Conservation (phyloP, 2,329 filamentous ascomycete species). For the Thelonectria rubi region DNA sequence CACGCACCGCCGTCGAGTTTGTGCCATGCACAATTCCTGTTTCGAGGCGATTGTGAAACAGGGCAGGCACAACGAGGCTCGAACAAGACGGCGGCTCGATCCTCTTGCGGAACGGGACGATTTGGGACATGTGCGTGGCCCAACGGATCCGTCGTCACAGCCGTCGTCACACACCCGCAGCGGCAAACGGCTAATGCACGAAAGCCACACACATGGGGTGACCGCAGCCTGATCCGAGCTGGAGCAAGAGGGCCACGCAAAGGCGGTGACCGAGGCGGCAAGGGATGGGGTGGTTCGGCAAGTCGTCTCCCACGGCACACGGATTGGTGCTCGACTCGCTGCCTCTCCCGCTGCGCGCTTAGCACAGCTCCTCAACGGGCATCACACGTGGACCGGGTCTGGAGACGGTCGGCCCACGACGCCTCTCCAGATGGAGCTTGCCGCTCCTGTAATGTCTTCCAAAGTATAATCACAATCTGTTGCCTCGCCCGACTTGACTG, state of each 20-base stretch:
- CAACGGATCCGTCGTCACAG: not conserved
- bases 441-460: conserved; percentile 14
- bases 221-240: not conserved
- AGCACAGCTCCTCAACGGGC: not conserved
- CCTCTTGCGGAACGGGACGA: conserved; percentile 1
- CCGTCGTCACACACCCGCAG: not conserved
- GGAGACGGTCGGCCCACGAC: conserved; percentile 2
- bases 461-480: conserved; percentile 7
- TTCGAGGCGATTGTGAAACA: not conserved
- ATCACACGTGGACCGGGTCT: not conserved
- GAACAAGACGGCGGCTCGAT: not conserved
- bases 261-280: not conserved
- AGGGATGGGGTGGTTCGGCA: conserved; percentile 1
- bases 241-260: not conserved
- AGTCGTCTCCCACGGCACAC: conserved; percentile 3
- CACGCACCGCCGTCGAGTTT: not conserved
- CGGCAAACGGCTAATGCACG: not conserved
- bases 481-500: conserved; percentile 3
- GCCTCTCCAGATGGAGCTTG: conserved; percentile 8
- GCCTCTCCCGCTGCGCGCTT: not conserved
- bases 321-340: not conserved
- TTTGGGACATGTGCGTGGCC: not conserved
- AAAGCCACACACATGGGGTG: not conserved
- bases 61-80: not conserved
- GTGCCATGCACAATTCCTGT: not conserved